A percentile compares a stretch with the other conserved stretches of the same genome.
phyloP scores from a whole-genome alignment of 2,329 filamentous ascomycete species.

The Scedosporium apiospermum region DNA sequence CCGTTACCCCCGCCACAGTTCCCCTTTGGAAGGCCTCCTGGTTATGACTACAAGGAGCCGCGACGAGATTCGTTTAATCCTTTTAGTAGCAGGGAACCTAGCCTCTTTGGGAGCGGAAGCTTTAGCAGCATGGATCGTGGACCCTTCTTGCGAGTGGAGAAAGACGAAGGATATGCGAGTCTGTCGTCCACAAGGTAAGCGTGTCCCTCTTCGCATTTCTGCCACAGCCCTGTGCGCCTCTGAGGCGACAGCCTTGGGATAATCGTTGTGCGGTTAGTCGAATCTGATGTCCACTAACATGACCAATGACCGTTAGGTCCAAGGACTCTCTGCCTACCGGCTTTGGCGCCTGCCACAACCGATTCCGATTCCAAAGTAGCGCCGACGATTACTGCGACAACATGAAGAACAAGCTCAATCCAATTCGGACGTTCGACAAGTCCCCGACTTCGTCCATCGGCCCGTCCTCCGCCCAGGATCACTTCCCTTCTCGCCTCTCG shows the following conservation, averaged over 20 bases:
- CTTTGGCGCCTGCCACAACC: constrained; percentile 42
- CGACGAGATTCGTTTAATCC: constrained; percentile 8
- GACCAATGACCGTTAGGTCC: constrained; percentile 19
- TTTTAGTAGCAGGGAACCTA: constrained; percentile 5
- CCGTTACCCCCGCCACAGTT: constrained; percentile 10
- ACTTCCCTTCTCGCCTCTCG: constrained; percentile 23
- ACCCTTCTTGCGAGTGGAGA: constrained; percentile 15
- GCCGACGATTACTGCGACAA: constrained; percentile 38
- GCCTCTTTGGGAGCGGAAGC: constrained; percentile 17
- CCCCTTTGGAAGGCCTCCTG: constrained; percentile 8
- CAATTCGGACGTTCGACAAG: constrained; percentile 29
- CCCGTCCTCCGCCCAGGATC: constrained; percentile 27
- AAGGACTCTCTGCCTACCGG: constrained; percentile 30
- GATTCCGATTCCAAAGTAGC: constrained; percentile 36
- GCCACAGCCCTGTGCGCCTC: constrained; percentile 6
- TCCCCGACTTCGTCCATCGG: constrained; percentile 23
- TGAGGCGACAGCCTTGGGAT: constrained; percentile 10
- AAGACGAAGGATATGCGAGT: constrained; percentile 35
- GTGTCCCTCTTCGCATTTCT: too few species aligned
- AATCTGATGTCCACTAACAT: constrained; percentile 11
- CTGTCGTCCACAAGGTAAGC: constrained; percentile 28
- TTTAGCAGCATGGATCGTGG: constrained; percentile 28
- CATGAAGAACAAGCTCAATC: constrained; percentile 47
- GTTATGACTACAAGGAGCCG: constrained; percentile 4
- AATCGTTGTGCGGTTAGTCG: neutral